These are phyloP conservation scores for Anastatica hierochuntica DNA, from an alignment of 345 rosid genomes.

Conservation along the genomic window DNA sequence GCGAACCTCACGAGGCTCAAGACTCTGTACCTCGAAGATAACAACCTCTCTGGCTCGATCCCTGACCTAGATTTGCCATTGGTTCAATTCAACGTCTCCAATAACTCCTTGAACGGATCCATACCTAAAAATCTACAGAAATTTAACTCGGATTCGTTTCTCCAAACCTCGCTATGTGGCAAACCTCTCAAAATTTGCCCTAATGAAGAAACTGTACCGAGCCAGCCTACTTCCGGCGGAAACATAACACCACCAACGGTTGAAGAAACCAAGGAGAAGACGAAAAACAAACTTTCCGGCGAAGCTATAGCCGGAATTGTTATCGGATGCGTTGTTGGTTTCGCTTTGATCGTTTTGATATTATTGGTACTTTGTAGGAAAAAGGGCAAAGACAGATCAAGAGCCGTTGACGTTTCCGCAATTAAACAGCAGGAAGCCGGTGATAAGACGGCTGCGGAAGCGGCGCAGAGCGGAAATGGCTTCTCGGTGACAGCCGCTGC, in stretches of 20 bases:
- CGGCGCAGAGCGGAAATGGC: too few species aligned
- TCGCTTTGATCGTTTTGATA: constrained; percentile 38
- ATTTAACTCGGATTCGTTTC: constrained; percentile 43
- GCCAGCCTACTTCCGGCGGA: constrained; percentile 31
- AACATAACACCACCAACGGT: constrained; percentile 19
- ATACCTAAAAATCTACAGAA: constrained; percentile 38
- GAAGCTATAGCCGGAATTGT: constrained; percentile 87
- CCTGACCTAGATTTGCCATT: constrained; percentile 36
- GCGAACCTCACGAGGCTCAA: constrained; percentile 58
- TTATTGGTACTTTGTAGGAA: constrained; percentile 50
- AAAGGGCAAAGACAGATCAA: constrained; percentile 40
- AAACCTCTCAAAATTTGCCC: constrained; percentile 43
- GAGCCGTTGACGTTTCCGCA: constrained; percentile 53
- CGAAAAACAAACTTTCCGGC: constrained; percentile 56
- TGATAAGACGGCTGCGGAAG: constrained; percentile 45
- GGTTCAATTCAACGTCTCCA: constrained; percentile 72
- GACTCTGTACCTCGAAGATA: constrained; percentile 64
- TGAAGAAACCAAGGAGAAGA: not conserved
- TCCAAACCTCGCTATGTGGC: constrained; percentile 77
- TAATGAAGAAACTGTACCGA: constrained; percentile 34
- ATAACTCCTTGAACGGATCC: constrained; percentile 76
- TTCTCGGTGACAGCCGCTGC: constrained; percentile 36
- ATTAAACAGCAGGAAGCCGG: constrained; percentile 47
- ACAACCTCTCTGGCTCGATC: constrained; percentile 52
- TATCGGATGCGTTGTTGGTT: constrained; percentile 61